Base-by-base conservation (phyloP, 2,329 filamentous ascomycete species). In the Hortaea werneckii region DNA sequence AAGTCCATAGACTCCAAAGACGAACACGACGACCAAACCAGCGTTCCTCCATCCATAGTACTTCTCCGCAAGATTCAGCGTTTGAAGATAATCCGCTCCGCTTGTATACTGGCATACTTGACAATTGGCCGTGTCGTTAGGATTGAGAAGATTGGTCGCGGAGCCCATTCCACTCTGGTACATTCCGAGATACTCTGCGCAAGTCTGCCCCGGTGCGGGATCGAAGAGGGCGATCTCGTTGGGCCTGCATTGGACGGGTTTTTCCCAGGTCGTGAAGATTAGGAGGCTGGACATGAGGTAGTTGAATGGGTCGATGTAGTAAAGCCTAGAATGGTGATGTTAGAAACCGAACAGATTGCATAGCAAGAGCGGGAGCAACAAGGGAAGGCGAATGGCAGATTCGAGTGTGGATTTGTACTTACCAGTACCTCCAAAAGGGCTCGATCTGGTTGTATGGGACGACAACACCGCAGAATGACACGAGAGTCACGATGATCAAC, bases 301-400 rank as follows among this genome's bases (percentile, higher is more conserved):
- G 0, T 85, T 94, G 65, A 92, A 87, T 2, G 87, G 87, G 59
- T 88, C 81, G 11, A 94, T 78, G 64, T 90, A 73, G 69, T 89
- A 89, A 13, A 40, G 37, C 37, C 37, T n/a, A 3, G 37, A 4
- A 20, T 4, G 20, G 4, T 20, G 20, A 20, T 20, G 20, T 20
- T 20, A 20, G 20, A 20, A 2, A 20, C 20, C 4, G 20, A 4
- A 2, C 20, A 20, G 4, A 20, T 2, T 20, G 4, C 20, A 20
- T 20, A 20, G 20, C 20, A 20, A 20, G 4, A 4, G 20, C 20
- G 20, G 4, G 20, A 4, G 20, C 2, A 20, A 4, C 20, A 20
- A 4, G 20, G 20, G 4, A 20, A 20, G 20, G 20, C 20, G 20
- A 20, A 20, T 20, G 20, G 20, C 20, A 20, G 20, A 20, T 20